Base-by-base conservation (phyloP, 164 flowering plant genomes). In the Annona cherimola region DNA sequence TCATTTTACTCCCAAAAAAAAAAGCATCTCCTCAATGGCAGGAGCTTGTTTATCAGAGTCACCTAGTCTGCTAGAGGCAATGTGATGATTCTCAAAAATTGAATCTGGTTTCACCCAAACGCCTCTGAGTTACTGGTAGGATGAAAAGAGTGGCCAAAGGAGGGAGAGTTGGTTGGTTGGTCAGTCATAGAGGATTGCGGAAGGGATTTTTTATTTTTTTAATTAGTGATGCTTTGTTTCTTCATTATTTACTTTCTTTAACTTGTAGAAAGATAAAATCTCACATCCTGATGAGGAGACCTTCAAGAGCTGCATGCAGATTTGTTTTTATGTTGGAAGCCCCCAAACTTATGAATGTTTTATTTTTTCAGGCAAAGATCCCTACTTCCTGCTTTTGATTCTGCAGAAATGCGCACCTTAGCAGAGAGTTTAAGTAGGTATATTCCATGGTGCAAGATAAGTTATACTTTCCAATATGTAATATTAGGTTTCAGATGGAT, bases 361-460 rank as follows among this genome's bases (percentile, higher is more conserved):
- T 8, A 12, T 19, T 42, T 75, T 72, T 82, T 63, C 92, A 96
- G 99, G 83, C 87, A 82, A 75, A 90, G 79, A 82, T 76, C 98
- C 62, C 72, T 96, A 72, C 81, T 96, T 81, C 97, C 99, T 71
- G 72, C 97, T 67, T 90, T 93, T 78, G 99, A 93, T 69, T 91
- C 98, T 67, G 92, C 87, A 42, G 98, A 96, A 72, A 90, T 79
- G 79, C 97, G 93, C 69, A 79, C 84, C 63, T 83, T 96, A 71
- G 98, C 91, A 20, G 99, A 93, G 82, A 90, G 92, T 74, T 85
- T 96, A 75, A 69, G 87, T 75, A 89, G 99, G 98, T 93, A 87
- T 80, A 74, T 79, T 14, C 69, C 0, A 19, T 3, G 20, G 40
- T 57, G n/a, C 40, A 44, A 19, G 44, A 46, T 44, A 44, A 18